A percentile compares a stretch with the other conserved stretches of the same genome.
Evolutionary conservation across 2,329 filamentous ascomycete species (phyloP).

Genomic region (Bipolaris oryzae): DNA sequence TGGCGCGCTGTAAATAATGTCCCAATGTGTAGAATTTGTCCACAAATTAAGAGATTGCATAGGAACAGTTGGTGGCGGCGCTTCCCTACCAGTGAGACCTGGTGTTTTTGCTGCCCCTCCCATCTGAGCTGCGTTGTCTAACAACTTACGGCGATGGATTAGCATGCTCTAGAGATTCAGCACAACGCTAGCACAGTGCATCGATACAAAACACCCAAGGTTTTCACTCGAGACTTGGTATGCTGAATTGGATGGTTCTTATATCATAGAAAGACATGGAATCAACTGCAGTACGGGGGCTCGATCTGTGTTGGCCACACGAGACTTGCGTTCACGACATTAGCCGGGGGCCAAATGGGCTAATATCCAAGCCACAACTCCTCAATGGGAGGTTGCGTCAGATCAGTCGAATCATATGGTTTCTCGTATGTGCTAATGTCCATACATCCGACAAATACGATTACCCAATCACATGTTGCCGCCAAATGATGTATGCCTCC

Average conservation of each 20-base stretch:
- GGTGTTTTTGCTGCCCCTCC: too few species aligned
- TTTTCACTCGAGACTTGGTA: neutral
- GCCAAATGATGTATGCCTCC: conserved; percentile 10
- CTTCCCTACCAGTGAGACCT: too few species aligned
- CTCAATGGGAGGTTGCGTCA: neutral
- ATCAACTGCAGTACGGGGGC: neutral
- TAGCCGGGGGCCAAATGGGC: neutral
- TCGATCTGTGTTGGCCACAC: neutral
- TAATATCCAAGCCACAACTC: neutral
- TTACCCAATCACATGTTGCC: conserved; percentile 1
- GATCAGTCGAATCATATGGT: neutral
- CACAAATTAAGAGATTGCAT: too few species aligned
- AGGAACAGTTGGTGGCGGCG: too few species aligned
- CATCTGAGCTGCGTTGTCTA: too few species aligned
- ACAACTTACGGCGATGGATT: too few species aligned
- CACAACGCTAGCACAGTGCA: too few species aligned
- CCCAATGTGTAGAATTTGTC: too few species aligned
- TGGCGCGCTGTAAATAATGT: too few species aligned
- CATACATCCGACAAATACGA: neutral
- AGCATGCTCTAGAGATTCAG: too few species aligned
- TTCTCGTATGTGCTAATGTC: neutral
- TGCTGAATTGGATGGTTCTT: neutral
- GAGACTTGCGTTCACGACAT: neutral
- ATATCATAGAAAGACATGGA: neutral
- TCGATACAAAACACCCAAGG: neutral